phyloP scores from a whole-genome alignment of 2,329 filamentous ascomycete genomes.

The Westerdykella sp. region DNA sequence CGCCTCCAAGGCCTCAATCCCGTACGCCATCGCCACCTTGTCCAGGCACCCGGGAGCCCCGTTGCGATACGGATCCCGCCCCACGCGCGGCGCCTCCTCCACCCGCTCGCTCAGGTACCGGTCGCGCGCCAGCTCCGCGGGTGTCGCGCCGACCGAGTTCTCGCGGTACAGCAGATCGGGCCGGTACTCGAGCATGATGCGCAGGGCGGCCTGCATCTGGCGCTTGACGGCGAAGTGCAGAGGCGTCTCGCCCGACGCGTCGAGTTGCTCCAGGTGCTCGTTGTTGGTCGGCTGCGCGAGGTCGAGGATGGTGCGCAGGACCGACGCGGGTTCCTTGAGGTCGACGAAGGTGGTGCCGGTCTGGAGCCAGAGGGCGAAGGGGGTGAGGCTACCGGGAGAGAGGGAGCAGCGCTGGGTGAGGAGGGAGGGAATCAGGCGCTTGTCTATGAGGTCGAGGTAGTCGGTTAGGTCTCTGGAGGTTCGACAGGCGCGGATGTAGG shows the following conservation, averaged over 20 bases:
- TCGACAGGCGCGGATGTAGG: slow-evolving; percentile 13
- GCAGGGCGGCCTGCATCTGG: slow-evolving; percentile 34
- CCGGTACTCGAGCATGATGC: slow-evolving; percentile 49
- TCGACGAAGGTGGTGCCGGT: not conserved
- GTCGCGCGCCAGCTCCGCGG: slow-evolving; percentile 61
- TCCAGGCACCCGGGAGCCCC: slow-evolving; percentile 1
- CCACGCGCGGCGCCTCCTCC: slow-evolving; percentile 11
- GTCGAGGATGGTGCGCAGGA: slow-evolving; percentile 25
- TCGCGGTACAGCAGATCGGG: slow-evolving; percentile 61
- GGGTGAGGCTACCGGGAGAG: slow-evolving; percentile 52
- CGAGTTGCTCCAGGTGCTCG: slow-evolving; percentile 51
- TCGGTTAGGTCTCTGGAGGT: slow-evolving; percentile 26
- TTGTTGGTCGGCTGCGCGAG: slow-evolving; percentile 38
- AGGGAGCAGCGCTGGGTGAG: slow-evolving; percentile 52
- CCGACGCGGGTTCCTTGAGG: not conserved
- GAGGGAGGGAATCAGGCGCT: slow-evolving; percentile 51
- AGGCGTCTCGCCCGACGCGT: slow-evolving; percentile 59
- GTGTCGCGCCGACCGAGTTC: slow-evolving; percentile 70
- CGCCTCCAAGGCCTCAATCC: not conserved
- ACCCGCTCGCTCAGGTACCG: slow-evolving; percentile 39
- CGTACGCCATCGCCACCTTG: too few relatives aligned
- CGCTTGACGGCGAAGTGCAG: slow-evolving; percentile 53
- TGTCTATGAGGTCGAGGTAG: slow-evolving; percentile 55
- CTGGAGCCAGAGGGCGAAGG: slow-evolving; percentile 48
- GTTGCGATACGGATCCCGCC: slow-evolving; percentile 1